Percentiles rank a stretch among this genome's conserved stretches.
Evolutionary conservation across 352 stramenopile genomes (phyloP).

Genomic region (Pythium graminicola): DNA sequence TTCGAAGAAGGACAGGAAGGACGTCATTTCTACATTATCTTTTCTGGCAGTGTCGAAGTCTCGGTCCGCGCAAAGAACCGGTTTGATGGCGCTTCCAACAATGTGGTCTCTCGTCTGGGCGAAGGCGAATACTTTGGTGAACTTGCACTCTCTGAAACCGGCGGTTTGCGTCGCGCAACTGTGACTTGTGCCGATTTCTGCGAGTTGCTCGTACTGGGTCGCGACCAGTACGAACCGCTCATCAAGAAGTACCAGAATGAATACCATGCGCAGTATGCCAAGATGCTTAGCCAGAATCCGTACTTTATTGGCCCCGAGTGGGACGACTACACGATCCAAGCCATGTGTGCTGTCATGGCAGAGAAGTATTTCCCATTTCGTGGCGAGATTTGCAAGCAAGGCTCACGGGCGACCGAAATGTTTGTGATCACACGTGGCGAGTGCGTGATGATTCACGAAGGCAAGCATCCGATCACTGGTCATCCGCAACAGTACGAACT

Average conservation of each 20-base stretch:
- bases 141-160: conserved; percentile 55
- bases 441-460: conserved; percentile 66
- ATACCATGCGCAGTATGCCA: conserved; percentile 73
- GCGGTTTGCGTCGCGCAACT: conserved; percentile 62
- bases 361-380: conserved; percentile 73
- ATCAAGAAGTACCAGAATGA: conserved; percentile 84
- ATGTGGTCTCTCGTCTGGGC: conserved; percentile 51
- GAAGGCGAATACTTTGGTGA: conserved; percentile 81
- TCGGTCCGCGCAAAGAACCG: conserved; percentile 64
- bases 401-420: conserved; percentile 60
- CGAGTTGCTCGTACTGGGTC: conserved; percentile 63
- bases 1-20: conserved; percentile 77
- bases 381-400: conserved; percentile 76
- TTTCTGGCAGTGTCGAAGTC: conserved; percentile 63
- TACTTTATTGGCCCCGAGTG: conserved; percentile 75
- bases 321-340: conserved; percentile 77
- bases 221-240: conserved; percentile 76
- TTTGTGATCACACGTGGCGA: conserved; percentile 73
- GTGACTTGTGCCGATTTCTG: conserved; percentile 67
- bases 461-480: conserved; percentile 67
- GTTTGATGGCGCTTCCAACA: conserved; percentile 59
- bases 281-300: conserved; percentile 65
- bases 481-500: conserved; percentile 55
- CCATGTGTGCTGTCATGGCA: conserved; percentile 80
- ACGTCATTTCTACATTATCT: conserved; percentile 82